Percentiles rank a stretch among this genome's conserved stretches.
phyloP scores from a whole-genome alignment of 208 protist species.

The Leishmania aethiopica region DNA sequence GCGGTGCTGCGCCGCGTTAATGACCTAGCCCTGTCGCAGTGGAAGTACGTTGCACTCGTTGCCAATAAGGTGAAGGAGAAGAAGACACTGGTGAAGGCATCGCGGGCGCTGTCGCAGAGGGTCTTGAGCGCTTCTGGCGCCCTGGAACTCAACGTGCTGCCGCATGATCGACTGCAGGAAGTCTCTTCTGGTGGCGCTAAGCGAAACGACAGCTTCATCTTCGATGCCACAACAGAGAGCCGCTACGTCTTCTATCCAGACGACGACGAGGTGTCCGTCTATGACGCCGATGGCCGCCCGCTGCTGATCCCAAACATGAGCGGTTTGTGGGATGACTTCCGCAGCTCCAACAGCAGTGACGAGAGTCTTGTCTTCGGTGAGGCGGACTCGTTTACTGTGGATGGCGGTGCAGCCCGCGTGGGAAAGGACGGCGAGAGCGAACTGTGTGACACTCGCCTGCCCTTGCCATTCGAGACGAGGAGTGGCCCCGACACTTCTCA shows the following conservation, averaged over 20 bases:
- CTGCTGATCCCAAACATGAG: conserved; percentile 19
- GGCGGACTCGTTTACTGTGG: neutral
- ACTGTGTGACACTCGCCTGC: neutral
- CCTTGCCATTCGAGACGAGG: neutral
- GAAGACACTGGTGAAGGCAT: neutral
- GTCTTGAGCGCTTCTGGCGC: neutral
- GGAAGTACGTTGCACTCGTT: neutral
- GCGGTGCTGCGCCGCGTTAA: conserved; percentile 12
- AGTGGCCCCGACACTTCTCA: neutral
- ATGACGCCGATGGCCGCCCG: conserved; percentile 3
- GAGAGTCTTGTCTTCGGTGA: neutral
- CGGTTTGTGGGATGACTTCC: conserved; percentile 10
- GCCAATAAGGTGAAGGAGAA: conserved; percentile 3
- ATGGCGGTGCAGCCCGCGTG: neutral
- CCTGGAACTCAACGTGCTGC: neutral
- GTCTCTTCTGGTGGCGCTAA: neutral
- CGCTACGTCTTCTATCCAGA: neutral
- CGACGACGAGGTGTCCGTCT: conserved; percentile 15
- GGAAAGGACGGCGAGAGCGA: neutral
- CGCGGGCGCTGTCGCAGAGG: conserved; percentile 3
- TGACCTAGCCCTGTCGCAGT: conserved; percentile 13
- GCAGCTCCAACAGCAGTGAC: neutral
- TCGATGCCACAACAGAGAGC: neutral
- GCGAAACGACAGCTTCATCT: neutral
- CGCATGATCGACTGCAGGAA: neutral